Base-by-base conservation (phyloP, 805 yeast species). In the Saturnispora halmiae region DNA sequence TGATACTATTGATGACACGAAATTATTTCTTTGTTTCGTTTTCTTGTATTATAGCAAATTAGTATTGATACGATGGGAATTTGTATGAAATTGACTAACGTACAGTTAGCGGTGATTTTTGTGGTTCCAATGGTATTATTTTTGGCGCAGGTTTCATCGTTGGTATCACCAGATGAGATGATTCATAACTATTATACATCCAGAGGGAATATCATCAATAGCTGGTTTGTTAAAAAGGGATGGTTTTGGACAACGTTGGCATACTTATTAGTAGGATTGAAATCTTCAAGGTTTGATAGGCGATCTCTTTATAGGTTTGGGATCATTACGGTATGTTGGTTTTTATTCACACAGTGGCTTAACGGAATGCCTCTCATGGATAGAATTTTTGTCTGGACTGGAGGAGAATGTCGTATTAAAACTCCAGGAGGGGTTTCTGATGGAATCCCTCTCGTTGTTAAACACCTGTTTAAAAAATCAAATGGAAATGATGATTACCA, bases 321-420 rank as follows among this genome's bases (percentile, higher is more conserved):
- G 0, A 43, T 72, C 4, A 73, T 79, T 15, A 82, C 96, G 0
- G 14, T 64, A 0, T 83, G 94, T 84, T 92, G 97, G 97, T 53
- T 72, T 18, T 50, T 83, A 13, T 88, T 83, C 58, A 79, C 96
- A 4, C 97, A 87, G 58, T 85, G 87, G 92, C 76, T 73, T 54
- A 76, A 79, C 56, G 94, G 92, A 1, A 61, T 73, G 44, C 96
- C 97, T 0, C 56, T 90, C 2, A 90, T 92, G 96, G 98, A 90
- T 60, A 64, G 79, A 31, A 67, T 90, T 1, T 90, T 90, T 52
- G 47, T 80, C 1, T 59, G 61, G 41, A 85, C 95, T 0, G 98
- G 98, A 2, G 98, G 98, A 0, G 59, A 63, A 36, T 90, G 98
- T 45, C 55, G 61, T 9, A 54, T 54, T 33, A 59, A 34, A 34